phyloP scores from a whole-genome alignment of 2,329 filamentous ascomycete species.

The Talaromyces sp. region DNA sequence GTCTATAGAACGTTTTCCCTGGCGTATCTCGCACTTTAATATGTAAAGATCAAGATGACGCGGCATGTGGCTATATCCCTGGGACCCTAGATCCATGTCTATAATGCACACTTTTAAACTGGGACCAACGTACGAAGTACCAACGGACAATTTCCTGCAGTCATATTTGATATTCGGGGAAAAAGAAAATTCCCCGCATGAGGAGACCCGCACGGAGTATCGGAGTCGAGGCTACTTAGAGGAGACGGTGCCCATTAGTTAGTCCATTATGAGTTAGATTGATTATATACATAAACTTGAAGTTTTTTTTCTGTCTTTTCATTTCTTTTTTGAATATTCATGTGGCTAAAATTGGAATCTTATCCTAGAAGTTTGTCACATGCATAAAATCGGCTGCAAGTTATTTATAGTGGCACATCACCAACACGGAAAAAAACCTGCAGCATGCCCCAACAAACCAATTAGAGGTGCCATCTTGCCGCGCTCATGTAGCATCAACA shows the following conservation, averaged over 20 bases:
- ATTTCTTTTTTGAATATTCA: background rate
- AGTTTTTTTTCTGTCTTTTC: background rate
- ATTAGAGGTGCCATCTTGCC: background rate
- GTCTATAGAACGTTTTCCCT: background rate
- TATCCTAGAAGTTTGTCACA: background rate
- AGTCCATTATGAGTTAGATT: background rate
- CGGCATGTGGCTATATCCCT: background rate
- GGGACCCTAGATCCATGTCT: background rate
- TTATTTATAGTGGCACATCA: background rate
- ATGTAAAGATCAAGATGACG: background rate
- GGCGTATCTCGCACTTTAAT: background rate
- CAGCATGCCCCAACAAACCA: background rate
- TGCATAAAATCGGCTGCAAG: background rate
- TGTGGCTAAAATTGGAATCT: background rate
- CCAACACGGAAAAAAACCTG: background rate
- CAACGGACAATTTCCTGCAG: background rate
- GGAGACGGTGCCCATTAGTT: background rate
- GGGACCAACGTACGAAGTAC: background rate
- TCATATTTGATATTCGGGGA: background rate
- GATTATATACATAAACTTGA: background rate
- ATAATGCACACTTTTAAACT: background rate
- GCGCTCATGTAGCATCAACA: background rate
- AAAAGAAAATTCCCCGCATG: background rate
- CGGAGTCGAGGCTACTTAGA: background rate
- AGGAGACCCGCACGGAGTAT: background rate